phyloP scores from a whole-genome alignment of 345 rosid genomes.

The Arabidopsis arenosa region DNA sequence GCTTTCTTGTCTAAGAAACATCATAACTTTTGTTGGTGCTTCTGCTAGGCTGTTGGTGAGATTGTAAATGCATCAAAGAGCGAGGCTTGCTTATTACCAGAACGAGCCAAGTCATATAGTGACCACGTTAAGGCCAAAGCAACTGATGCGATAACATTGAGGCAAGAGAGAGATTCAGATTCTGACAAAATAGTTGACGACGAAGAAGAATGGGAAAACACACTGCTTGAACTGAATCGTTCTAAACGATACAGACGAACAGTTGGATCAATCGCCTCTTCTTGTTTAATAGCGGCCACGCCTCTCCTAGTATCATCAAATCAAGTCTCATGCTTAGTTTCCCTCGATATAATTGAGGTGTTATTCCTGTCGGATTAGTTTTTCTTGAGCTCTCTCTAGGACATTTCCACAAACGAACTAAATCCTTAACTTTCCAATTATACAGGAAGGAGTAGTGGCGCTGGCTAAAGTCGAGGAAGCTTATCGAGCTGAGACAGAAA shows the following conservation, averaged over 20 bases:
- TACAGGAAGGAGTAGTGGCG: constrained; percentile 69
- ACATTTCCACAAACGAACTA: background rate
- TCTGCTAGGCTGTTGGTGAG: constrained; percentile 75
- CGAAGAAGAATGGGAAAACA: constrained; percentile 68
- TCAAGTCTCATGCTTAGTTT: constrained; percentile 74
- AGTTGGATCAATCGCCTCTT: constrained; percentile 81
- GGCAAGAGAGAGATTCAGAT: constrained; percentile 45
- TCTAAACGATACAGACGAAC: constrained; percentile 76
- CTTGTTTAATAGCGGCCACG: constrained; percentile 73
- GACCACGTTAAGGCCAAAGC: constrained; percentile 55
- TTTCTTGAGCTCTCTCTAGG: constrained; percentile 17
- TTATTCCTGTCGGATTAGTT: background rate
- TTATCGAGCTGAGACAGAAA: constrained; percentile 64
- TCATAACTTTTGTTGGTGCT: constrained; percentile 1
- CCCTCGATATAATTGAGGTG: constrained; percentile 88
- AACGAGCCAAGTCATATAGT: constrained; percentile 55
- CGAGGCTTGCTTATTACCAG: constrained; percentile 70
- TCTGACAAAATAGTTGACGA: constrained; percentile 26
- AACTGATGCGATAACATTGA: constrained; percentile 44
- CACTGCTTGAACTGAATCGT: constrained; percentile 65
- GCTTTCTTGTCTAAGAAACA: constrained; percentile 14
- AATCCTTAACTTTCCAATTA: constrained; percentile 15
- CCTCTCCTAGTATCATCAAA: constrained; percentile 79
- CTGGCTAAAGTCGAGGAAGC: constrained; percentile 89
- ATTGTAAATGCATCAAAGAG: constrained; percentile 72